phyloP scores from a whole-genome alignment of 805 yeast species.

The Saitoella complicata region DNA sequence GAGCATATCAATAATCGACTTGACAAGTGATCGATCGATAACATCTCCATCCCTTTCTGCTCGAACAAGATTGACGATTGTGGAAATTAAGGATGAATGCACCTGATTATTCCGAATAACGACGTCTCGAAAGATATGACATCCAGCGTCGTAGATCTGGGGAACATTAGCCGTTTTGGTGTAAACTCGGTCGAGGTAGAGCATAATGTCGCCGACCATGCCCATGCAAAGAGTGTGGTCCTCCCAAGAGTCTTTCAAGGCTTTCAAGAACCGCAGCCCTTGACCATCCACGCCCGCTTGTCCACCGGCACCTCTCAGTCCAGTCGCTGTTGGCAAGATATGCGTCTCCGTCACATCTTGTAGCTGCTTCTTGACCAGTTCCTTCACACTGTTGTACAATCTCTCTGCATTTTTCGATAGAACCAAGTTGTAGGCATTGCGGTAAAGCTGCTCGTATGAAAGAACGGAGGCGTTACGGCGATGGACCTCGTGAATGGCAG shows the following conservation, averaged over 20 bases:
- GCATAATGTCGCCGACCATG: conserved; percentile 65
- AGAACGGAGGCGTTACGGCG: conserved; percentile 53
- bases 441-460: conserved; percentile 68
- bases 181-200: conserved; percentile 76
- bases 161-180: conserved; percentile 51
- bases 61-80: conserved; percentile 37
- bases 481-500: conserved; percentile 59
- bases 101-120: conserved; percentile 36
- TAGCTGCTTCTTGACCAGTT: conserved; percentile 33
- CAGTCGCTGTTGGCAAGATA: conserved; percentile 2
- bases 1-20: conserved; percentile 51
- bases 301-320: too few species aligned
- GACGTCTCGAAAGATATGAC: conserved; percentile 45
- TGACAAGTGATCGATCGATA: conserved; percentile 41
- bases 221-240: conserved; percentile 58
- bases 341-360: conserved; percentile 9
- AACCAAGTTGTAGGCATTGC: conserved; percentile 64
- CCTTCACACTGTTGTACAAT: conserved; percentile 45
- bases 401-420: conserved; percentile 49
- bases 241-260: conserved; percentile 39
- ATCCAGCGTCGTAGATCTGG: conserved; percentile 56
- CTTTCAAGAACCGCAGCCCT: conserved; percentile 19
- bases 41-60: conserved; percentile 41
- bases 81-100: conserved; percentile 36
- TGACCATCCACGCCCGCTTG: background rate